Conservation (phyloP, 257 asterid species). For the Plantago elongata region DNA sequence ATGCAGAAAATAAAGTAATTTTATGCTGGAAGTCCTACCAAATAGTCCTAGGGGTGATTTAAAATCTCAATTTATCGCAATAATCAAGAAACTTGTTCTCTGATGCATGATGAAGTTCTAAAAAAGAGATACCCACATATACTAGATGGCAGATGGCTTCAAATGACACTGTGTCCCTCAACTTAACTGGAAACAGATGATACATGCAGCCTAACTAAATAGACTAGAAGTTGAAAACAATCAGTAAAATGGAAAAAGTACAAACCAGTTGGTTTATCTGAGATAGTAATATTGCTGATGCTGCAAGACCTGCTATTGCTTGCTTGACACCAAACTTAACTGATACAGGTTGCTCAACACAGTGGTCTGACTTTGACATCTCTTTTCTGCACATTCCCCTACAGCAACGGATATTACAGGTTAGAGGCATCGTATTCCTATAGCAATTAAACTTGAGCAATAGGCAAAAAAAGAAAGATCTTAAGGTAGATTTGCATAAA, state of each 20-base stretch:
- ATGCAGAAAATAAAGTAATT: not conserved
- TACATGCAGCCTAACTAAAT: not conserved
- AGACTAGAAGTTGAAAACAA: not conserved
- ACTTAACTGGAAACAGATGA: not conserved
- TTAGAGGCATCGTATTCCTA: not conserved
- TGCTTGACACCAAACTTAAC: constrained; percentile 43
- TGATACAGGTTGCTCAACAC: constrained; percentile 28
- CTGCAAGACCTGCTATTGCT: constrained; percentile 72
- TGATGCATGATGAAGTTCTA: no score
- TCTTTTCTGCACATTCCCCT: constrained; percentile 43
- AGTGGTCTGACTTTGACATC: constrained; percentile 30
- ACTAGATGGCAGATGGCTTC: no score
- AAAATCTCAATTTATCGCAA: no score
- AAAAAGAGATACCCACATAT: no score
- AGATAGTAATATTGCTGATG: constrained; percentile 61
- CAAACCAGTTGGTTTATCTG: constrained; percentile 60
- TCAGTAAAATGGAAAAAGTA: constrained; percentile 15
- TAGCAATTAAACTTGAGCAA: not conserved
- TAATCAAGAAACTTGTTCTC: no score
- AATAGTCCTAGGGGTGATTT: no score
- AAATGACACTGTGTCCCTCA: no score
- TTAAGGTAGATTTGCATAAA: no score
- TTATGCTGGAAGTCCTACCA: no score
- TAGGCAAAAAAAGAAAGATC: not conserved
- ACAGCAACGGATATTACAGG: constrained; percentile 9